phyloP scores from a whole-genome alignment of 768 basidiomycete genomes.

The Tephrocybe sp. region DNA sequence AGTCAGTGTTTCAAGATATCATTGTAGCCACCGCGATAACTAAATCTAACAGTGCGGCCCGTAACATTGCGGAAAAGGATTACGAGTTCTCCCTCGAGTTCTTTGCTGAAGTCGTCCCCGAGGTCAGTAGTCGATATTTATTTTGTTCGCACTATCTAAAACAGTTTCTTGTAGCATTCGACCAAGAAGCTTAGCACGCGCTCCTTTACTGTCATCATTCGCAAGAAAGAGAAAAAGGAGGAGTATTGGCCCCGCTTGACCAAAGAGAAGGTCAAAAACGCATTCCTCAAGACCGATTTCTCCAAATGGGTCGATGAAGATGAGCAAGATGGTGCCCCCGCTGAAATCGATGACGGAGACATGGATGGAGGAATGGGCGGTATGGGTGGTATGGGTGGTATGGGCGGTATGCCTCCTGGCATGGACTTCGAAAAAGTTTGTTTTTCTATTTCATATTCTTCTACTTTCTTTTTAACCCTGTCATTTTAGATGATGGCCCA shows the following conservation, averaged over 20 bases:
- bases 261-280: constrained; percentile 77
- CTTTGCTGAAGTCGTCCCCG: constrained; percentile 70
- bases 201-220: constrained; percentile 61
- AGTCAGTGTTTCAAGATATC: constrained; percentile 39
- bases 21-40: constrained; percentile 4
- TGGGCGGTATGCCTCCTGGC: constrained; percentile 44
- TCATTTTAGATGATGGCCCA: constrained; percentile 47
- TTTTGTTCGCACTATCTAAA: background rate
- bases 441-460: background rate
- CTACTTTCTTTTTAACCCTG: background rate
- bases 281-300: constrained; percentile 94
- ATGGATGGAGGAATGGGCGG: constrained; percentile 46
- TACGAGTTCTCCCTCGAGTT: constrained; percentile 79
- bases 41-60: constrained; percentile 26
- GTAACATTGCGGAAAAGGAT: constrained; percentile 49
- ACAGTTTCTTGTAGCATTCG: constrained; percentile 42
- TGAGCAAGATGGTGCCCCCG: constrained; percentile 72
- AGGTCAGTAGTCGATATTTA: constrained; percentile 44
- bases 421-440: constrained; percentile 69
- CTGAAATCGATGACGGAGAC: constrained; percentile 45
- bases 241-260: constrained; percentile 95
- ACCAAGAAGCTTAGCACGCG: constrained; percentile 63
- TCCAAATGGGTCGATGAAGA: constrained; percentile 97
- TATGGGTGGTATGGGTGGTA: constrained; percentile 47
- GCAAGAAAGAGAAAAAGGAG: constrained; percentile 71